Evolutionary conservation across 164 flowering plant species (phyloP).

Genomic region (Litsea cubeba): DNA sequence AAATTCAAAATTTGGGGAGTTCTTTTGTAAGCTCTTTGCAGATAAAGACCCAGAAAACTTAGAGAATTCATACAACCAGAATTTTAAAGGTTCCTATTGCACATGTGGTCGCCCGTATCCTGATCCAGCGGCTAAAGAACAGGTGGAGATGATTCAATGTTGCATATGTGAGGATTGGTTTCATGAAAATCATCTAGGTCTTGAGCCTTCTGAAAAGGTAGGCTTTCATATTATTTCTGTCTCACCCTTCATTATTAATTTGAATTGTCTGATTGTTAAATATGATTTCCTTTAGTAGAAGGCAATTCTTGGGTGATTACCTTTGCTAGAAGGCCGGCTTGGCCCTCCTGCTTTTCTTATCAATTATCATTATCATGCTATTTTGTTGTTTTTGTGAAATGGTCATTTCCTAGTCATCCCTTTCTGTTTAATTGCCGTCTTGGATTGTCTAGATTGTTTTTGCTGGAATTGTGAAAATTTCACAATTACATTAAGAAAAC

Average conservation of each 20-base stretch:
- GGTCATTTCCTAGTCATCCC: too few species aligned
- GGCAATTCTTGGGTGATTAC: too few species aligned
- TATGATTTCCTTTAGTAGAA: too few species aligned
- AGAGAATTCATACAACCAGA: slow-evolving; percentile 80
- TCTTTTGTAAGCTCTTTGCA: slow-evolving; percentile 76
- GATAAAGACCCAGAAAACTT: slow-evolving; percentile 74
- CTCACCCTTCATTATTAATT: too few species aligned
- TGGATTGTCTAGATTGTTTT: too few species aligned
- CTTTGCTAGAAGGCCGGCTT: too few species aligned
- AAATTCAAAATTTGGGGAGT: slow-evolving; percentile 88
- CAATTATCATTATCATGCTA: too few species aligned
- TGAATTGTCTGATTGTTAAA: too few species aligned
- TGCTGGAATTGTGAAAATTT: too few species aligned
- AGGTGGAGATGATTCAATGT: slow-evolving; percentile 97
- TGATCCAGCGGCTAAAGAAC: slow-evolving; percentile 85
- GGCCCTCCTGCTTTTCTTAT: too few species aligned
- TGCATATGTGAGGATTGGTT: slow-evolving; percentile 98
- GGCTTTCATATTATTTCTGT: background rate
- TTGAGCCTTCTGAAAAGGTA: slow-evolving; percentile 69
- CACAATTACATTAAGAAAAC: background rate
- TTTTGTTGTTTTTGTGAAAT: too few species aligned
- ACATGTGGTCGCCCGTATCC: slow-evolving; percentile 86
- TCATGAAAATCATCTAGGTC: slow-evolving; percentile 90
- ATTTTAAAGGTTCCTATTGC: slow-evolving; percentile 91
- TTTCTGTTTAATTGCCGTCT: too few species aligned